Base-by-base conservation (phyloP, 345 rosid genomes). In the Eucalyptus curtisii region DNA sequence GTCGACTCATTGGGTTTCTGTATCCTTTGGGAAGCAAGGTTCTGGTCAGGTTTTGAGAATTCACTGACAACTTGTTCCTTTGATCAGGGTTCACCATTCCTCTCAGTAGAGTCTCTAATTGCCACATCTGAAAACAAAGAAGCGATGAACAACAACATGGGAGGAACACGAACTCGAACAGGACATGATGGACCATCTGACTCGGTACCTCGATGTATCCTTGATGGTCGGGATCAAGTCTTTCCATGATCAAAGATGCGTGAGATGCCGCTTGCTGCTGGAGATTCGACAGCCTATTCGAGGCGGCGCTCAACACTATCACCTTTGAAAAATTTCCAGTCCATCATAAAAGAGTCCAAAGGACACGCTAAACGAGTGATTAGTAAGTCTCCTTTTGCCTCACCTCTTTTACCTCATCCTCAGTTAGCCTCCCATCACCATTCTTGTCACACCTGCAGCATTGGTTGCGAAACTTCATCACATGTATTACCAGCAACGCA, bases 231-330 rank as follows among this genome's bases (percentile, higher is more conserved):
- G 99, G 99, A 87, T 98, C 99, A 10, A 98, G 98, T 92, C 97
- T 97, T 91, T 98, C 99, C 99, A 98, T 98, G 91, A 98, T 98
- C 86, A 98, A 92, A 87, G 96, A 88, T 53, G 99, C 96, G 53
- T 97, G 97, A 37, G 92, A 45, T 1, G 89, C 90, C 4, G 98
- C 98, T 44, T 95, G 93, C 86, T 95, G 88, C 90, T 96, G 95
- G 2, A 97, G 96, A 88, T 92, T 96, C 14, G 93, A 92, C 3
- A 98, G 96, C 92, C 93, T 95, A 90, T 98, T 98, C n/a, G 96
- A 99, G 0, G 99, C 89, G 37, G 99, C 99, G 86, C 99, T 98
- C 93, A 95, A 90, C 87, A 93, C 89, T 92, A 98, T 94, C 25
- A 98, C 95, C 98, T 95, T 88, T 86, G 64, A 37, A 71, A 87